A percentile compares a stretch with the other conserved stretches of the same genome.
Conservation (phyloP, 345 rosid genomes). For the Toxicodendron radicans region DNA sequence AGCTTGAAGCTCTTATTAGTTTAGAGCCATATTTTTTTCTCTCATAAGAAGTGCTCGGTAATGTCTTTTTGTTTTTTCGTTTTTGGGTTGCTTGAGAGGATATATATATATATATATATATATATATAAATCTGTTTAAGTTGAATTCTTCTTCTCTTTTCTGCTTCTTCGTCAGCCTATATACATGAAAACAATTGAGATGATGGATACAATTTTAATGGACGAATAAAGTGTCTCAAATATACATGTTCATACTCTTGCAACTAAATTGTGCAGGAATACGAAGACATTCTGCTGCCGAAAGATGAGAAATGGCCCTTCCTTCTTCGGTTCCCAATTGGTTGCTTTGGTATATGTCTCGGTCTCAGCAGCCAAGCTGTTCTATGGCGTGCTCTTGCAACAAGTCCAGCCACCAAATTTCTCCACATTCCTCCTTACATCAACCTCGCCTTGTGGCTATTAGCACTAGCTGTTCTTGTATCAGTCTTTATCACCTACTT, state of each 20-base stretch:
- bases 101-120: too few species aligned
- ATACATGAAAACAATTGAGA: too few species aligned
- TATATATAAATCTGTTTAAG: too few species aligned
- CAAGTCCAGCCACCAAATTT: slow-evolving; percentile 67
- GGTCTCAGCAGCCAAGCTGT: slow-evolving; percentile 93
- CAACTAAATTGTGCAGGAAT: slow-evolving; percentile 50
- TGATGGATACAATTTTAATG: too few species aligned
- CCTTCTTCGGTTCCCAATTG: slow-evolving; percentile 88
- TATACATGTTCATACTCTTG: neutral
- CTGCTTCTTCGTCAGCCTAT: too few species aligned
- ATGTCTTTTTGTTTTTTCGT: too few species aligned
- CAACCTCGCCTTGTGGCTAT: slow-evolving; percentile 68
- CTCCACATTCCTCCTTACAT: slow-evolving; percentile 69
- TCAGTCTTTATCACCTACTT: slow-evolving; percentile 67
- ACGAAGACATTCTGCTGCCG: slow-evolving; percentile 83
- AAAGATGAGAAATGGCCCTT: slow-evolving; percentile 92
- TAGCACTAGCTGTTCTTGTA: slow-evolving; percentile 55
- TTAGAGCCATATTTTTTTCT: too few species aligned
- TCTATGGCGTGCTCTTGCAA: slow-evolving; percentile 74
- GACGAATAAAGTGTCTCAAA: neutral
- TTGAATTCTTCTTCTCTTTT: too few species aligned
- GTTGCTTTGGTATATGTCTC: slow-evolving; percentile 86
- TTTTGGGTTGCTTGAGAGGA: too few species aligned
- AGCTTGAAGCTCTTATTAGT: too few species aligned
- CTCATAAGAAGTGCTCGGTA: too few species aligned